A percentile compares a stretch with the other conserved stretches of the same genome.
Conservation (phyloP, 2,329 filamentous ascomycete species). For the Colletotrichum incanum region DNA sequence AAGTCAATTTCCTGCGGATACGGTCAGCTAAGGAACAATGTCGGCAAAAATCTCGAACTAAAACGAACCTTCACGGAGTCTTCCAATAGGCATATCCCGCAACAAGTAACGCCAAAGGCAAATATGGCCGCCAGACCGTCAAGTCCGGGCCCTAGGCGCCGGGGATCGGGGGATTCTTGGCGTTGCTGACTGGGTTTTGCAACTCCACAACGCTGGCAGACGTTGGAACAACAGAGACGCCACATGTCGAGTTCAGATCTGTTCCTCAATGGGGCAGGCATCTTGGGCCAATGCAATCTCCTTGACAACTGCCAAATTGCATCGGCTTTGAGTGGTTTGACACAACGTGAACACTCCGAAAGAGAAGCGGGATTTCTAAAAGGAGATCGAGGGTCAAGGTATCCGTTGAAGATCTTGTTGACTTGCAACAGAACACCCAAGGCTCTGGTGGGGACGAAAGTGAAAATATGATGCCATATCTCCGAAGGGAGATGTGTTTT, state of each 20-base stretch:
- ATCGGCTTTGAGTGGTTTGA: constrained; percentile 68
- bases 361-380: constrained; percentile 47
- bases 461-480: constrained; percentile 81
- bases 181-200: constrained; percentile 48
- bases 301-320: constrained; percentile 81
- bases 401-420: constrained; percentile 76
- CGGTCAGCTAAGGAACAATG: constrained; percentile 47
- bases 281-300: constrained; percentile 74
- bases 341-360: constrained; percentile 48
- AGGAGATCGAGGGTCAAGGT: constrained; percentile 66
- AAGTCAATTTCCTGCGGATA: constrained; percentile 78
- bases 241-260: constrained; percentile 84
- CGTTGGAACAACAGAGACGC: constrained; percentile 73
- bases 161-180: constrained; percentile 57
- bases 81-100: constrained; percentile 75
- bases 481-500: constrained; percentile 55
- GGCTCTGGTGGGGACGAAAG: constrained; percentile 74
- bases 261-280: constrained; percentile 78
- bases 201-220: constrained; percentile 78
- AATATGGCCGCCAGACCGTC: constrained; percentile 77
- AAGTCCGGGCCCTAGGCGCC: constrained; percentile 74
- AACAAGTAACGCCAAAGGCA: constrained; percentile 78
- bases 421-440: constrained; percentile 77
- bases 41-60: constrained; percentile 17
- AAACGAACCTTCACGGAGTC: constrained; percentile 76